Base-by-base conservation (phyloP, 2,329 filamentous ascomycete species). In the Claviceps capensis region DNA sequence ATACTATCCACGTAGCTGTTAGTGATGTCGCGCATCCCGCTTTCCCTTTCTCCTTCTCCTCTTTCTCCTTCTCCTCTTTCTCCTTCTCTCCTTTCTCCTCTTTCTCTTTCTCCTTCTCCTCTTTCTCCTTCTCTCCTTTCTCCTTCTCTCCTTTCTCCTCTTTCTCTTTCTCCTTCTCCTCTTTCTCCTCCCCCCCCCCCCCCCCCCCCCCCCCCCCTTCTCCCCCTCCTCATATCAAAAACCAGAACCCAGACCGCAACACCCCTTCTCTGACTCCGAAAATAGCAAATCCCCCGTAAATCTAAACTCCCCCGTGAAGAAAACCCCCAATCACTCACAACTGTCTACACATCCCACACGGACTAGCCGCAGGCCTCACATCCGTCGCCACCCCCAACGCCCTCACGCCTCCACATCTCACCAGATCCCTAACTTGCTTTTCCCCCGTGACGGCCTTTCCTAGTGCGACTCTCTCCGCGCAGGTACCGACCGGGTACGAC, bases 291-390 rank as follows among this genome's bases (percentile, higher is more conserved):
- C 4, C 30, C 30, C 30, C 4, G 30, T 34, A 11, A n/a, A 40
- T 22, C 19, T n/a, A 14, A 16, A n/a, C n/a, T n/a, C 5, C 48
- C 22, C 41, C 36, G 11, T n/a, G 2, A 34, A 16, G 3, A 30
- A 34, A 38, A 30, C 16, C 17, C 17, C 41, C 40, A 44, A 40
- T 48, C 49, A 75, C 80, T 72, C 65, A 88, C 85, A 91, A 95
- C 66, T 96, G 91, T 61, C 91, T 77, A 67, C 91, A 97, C 89
- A 95, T 96, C 52, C 93, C 93, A 65, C 93, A 98, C 0, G 93
- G 93, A 56, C 83, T 83, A 47, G 78, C 78, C 4, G 82, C 81
- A 34, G 81, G 79, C 36, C 68, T 69, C 43, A 86, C 84, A 64
- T 96, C 86, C 5, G 90, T 94, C 6, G 86, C 79, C 4, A 98